Base-by-base conservation (phyloP, 2,329 filamentous ascomycete genomes). In the Juglanconis sp. region DNA sequence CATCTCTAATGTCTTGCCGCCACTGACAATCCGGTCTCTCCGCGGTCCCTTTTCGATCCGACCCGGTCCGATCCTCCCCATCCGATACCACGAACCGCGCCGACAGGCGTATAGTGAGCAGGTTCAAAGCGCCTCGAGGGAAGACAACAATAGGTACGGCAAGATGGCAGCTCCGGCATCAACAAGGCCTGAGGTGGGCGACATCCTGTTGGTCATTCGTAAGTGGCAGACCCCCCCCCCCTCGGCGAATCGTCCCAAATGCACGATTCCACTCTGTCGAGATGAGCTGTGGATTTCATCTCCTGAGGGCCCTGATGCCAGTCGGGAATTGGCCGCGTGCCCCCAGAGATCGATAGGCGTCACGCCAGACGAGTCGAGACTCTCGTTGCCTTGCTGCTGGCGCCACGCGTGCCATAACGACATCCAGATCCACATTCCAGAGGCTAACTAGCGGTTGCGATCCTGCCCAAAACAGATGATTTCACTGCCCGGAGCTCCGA, bases 401-500 rank as follows among this genome's bases (percentile, higher is more conserved):
- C 46, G 50, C 47, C 52, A 50, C 57, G 49, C 40, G 53, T 56
- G 42, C 24, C 46, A 31, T 9, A 11, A 7, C 24, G 30, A 48
- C 46, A 10, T 11, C 24, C 3, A 31, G 32, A 32, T 48, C 42
- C 42, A 48, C 30, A 60, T 60, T 52, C 49, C 46, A n/a, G 38
- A 31, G 51, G 46, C 61, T 63, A 50, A 63, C 61, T 57, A 38
- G 52, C 34, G 53, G 36, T 52, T 32, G 53, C 50, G 53, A 40
- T 51, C 17, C 31, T 48, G 35, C 9, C 15, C 30, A 48, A 40
- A 57, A 52, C 65, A 96, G 92, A 99, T 77, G 92, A 97, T 76
- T 98, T 99, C 74, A 81, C 87, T 67, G 93, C 94, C 60, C 87
- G 95, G 67, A 96, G 92, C 74, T 89, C 91, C 60, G 95, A 99